Evolutionary conservation across 1,284 basidiomycete genomes (phyloP).

Genomic region (Apiotrichum akiyoshidainum): DNA sequence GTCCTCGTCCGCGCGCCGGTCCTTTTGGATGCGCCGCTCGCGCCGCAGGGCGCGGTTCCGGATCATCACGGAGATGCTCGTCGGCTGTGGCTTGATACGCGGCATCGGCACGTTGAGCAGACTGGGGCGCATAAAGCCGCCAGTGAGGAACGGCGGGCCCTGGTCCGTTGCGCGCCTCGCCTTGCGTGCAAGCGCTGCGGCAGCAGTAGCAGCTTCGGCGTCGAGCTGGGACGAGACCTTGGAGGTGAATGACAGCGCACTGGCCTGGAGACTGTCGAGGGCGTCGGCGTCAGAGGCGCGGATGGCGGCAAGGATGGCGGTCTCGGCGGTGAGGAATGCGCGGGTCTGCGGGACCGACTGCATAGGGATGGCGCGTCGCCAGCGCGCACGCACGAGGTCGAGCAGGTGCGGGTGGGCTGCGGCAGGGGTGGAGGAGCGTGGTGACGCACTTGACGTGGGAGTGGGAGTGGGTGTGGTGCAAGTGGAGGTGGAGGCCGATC

Average conservation of each 20-base stretch:
- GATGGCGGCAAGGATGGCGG: neutral
- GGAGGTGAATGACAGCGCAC: too few species aligned
- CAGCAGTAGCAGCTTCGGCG: constrained; percentile 5
- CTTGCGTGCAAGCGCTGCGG: neutral
- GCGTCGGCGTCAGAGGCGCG: neutral
- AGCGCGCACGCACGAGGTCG: constrained; percentile 20
- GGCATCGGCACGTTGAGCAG: constrained; percentile 66
- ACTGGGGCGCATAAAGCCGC: constrained; percentile 62
- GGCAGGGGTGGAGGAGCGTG: neutral
- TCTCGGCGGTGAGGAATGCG: constrained; percentile 26
- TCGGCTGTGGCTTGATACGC: constrained; percentile 71
- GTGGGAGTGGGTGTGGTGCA: too few species aligned
- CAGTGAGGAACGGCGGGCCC: constrained; percentile 62
- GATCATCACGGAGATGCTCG: constrained; percentile 66
- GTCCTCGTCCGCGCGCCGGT: constrained; percentile 47
- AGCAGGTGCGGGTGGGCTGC: constrained; percentile 6
- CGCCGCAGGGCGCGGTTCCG: constrained; percentile 56
- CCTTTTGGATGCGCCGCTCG: constrained; percentile 53
- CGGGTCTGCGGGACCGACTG: constrained; percentile 18
- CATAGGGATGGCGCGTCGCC: constrained; percentile 19
- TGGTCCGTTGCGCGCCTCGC: constrained; percentile 52
- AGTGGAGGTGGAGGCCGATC: too few species aligned
- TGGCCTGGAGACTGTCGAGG: too few species aligned
- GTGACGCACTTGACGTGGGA: too few species aligned
- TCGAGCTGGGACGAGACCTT: neutral